Conservation (phyloP, 352 stramenopile species). For the Phytopythium kandeliae region DNA sequence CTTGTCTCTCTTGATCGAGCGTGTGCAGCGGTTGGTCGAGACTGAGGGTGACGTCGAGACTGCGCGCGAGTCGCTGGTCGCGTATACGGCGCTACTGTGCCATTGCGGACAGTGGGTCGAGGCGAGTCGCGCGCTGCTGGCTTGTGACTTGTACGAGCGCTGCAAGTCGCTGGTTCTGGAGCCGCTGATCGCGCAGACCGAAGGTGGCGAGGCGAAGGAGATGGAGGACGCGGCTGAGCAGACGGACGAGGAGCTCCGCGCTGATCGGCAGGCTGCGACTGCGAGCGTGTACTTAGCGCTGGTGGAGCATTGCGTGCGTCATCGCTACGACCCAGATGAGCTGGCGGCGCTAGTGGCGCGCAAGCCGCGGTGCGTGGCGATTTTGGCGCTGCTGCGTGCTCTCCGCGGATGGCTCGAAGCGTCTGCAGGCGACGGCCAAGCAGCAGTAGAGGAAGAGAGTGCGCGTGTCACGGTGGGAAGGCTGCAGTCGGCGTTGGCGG, state of each 20-base stretch:
- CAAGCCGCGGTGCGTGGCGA: constrained; percentile 51
- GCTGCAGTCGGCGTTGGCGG: constrained; percentile 35
- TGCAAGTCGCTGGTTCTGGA: constrained; percentile 33
- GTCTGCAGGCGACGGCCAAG: constrained; percentile 4
- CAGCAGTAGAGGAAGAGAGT: constrained; percentile 4
- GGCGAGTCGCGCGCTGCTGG: constrained; percentile 49
- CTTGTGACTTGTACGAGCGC: constrained; percentile 57
- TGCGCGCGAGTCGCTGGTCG: constrained; percentile 34
- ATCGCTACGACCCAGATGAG: constrained; percentile 30
- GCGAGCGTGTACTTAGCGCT: constrained; percentile 60
- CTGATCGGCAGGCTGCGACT: constrained; percentile 1
- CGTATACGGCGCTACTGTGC: constrained; percentile 53
- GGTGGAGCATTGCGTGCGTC: constrained; percentile 52
- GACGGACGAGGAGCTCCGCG: constrained; percentile 13
- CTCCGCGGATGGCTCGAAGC: constrained; percentile 24
- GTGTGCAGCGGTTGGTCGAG: constrained; percentile 12
- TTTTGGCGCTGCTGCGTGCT: constrained; percentile 49
- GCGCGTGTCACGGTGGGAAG: constrained; percentile 36
- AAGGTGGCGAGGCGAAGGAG: not conserved
- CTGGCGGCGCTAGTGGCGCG: constrained; percentile 40
- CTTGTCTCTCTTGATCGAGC: constrained; percentile 33
- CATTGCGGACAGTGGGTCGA: constrained; percentile 49
- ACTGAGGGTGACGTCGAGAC: constrained; percentile 5
- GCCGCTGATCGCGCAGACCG: not conserved
- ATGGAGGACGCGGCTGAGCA: not conserved